phyloP scores from a whole-genome alignment of 495 filamentous ascomycete genomes.

The Xanthoparmelia taractica region DNA sequence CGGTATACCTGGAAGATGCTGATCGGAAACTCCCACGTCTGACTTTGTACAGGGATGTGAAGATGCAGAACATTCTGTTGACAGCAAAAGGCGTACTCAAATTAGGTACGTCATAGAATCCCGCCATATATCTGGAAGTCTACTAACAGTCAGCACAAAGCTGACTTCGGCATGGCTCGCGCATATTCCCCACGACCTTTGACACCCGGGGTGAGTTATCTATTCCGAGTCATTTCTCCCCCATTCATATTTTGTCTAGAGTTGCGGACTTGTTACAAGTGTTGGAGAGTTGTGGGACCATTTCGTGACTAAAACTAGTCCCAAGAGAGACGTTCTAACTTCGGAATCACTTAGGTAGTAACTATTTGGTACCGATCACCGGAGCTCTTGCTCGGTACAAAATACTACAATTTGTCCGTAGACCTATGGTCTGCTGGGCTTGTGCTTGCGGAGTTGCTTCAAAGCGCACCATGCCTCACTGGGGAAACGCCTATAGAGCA shows the following conservation, averaged over 20 bases:
- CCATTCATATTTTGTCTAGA: background rate
- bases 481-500: constrained; percentile 39
- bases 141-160: constrained; percentile 20
- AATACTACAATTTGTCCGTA: constrained; percentile 35
- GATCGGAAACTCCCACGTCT: background rate
- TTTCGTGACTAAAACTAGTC: background rate
- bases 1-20: constrained; percentile 25
- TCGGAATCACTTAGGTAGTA: constrained; percentile 5
- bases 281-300: background rate
- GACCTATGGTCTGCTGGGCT: constrained; percentile 43
- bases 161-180: constrained; percentile 43
- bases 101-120: constrained; percentile 30
- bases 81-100: constrained; percentile 39
- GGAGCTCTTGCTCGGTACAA: constrained; percentile 44
- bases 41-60: constrained; percentile 34
- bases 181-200: constrained; percentile 36
- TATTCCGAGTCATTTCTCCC: background rate
- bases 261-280: background rate
- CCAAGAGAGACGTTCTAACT: background rate
- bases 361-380: constrained; percentile 90
- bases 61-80: constrained; percentile 42
- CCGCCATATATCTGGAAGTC: background rate
- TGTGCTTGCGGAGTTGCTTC: constrained; percentile 39
- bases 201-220: constrained; percentile 35
- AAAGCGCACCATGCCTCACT: constrained; percentile 35